These are phyloP conservation scores for Pythium rishiriense DNA, from an alignment of 352 stramenopile species.

Conservation along the genomic window DNA sequence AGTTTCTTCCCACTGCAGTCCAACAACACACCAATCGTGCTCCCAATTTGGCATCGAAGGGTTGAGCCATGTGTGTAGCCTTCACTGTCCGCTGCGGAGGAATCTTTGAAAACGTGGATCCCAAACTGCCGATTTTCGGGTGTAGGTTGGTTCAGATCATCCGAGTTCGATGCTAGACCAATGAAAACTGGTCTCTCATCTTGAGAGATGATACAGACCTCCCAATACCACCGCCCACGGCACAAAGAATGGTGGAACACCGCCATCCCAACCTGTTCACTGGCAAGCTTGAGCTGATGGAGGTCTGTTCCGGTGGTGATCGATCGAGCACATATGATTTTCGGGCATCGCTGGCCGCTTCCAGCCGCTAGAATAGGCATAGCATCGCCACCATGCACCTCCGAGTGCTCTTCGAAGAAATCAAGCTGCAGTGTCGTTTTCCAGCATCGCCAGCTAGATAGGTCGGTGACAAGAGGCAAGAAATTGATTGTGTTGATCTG, in stretches of 20 bases:
- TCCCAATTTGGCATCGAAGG: constrained; percentile 37
- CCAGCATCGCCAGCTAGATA: constrained; percentile 78
- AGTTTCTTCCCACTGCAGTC: constrained; percentile 66
- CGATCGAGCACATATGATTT: constrained; percentile 66
- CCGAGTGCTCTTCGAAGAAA: constrained; percentile 38
- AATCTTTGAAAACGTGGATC: constrained; percentile 47
- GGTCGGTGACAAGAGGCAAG: constrained; percentile 60
- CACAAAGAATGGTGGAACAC: constrained; percentile 67
- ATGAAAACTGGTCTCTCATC: constrained; percentile 68
- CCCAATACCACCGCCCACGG: constrained; percentile 81
- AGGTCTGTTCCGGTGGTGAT: constrained; percentile 71
- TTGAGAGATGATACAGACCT: constrained; percentile 58
- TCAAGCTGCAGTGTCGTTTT: constrained; percentile 65
- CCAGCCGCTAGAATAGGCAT: constrained; percentile 59
- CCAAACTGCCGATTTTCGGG: constrained; percentile 13
- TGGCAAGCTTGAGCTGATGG: constrained; percentile 63
- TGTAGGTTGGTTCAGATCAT: constrained; percentile 59
- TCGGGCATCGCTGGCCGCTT: constrained; percentile 55
- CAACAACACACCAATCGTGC: constrained; percentile 56
- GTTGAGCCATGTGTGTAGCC: background rate
- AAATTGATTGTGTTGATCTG: constrained; percentile 61
- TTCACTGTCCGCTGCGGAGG: constrained; percentile 12
- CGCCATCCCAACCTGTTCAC: constrained; percentile 42
- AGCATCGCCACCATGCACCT: constrained; percentile 35
- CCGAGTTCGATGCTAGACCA: constrained; percentile 48